Base-by-base conservation (phyloP, 2,329 filamentous ascomycete species). In the Trichophyton rubrum region DNA sequence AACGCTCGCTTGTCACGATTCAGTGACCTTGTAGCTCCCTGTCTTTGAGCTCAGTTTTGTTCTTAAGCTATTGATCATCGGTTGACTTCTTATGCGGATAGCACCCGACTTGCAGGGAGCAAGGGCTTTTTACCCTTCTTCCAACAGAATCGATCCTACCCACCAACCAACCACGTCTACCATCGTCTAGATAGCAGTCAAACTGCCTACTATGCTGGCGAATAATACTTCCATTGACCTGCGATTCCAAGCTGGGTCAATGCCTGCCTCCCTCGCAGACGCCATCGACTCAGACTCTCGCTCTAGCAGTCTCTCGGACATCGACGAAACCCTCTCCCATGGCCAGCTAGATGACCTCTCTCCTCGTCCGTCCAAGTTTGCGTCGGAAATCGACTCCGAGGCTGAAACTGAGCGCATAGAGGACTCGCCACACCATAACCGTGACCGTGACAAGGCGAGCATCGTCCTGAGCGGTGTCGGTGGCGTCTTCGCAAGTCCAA, bases 321-420 rank as follows among this genome's bases (percentile, higher is more conserved):
- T 95, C 61, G 90, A 91, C 69, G 89, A 95, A 68, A 85, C 89
- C 64, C 81, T 79, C 49, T 86, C 89, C 58, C 84, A 88, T 64
- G 86, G 81, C 56, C 75, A 75, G 2, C 75, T 75, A 11, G 77
- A 87, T 59, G 82, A 82, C 63, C 80, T 74, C 68, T 73, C 71
- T 61, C 75, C 69, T 59, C 73, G 66, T 66, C 79, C 79, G 7
- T 78, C 80, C 66, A 82, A 78, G 66, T 77, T 81, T 64, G 78
- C 83, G 62, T 83, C 84, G 35, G 82, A 85, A 59, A 80, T 81
- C 60, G 85, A 88, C 67, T 87, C 91, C 2, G 92, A 97, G 74
- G 92, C 92, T 38, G 92, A 96, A 75, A 97, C 92, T 1, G 91
- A 96, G 75, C 86, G 93, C 62, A 81, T 99, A 62, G 93, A 93